Base-by-base conservation (phyloP, 2,329 filamentous ascomycete species). In the Emergomyces orientalis region DNA sequence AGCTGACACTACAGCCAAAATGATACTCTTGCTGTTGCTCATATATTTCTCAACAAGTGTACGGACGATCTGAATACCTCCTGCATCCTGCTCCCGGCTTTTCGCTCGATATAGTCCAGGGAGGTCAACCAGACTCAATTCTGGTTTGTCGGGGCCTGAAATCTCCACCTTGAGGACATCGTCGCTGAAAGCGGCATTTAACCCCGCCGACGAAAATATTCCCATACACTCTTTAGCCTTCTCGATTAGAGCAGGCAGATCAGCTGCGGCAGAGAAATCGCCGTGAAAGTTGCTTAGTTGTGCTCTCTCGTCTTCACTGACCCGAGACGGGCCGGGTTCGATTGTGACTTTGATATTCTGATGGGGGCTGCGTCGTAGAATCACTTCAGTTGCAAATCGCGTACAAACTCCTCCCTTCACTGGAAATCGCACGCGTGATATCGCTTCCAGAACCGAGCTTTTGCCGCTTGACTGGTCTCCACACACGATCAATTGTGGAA, bases 1-100 rank as follows among this genome's bases (percentile, higher is more conserved):
- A 0, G 82, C 82, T 0, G 79, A 76, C 1, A 85, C 72, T 0
- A 85, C 77, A 0, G 82, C 81, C 0, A 87, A 72, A 1, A 87
- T 84, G 61, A 88, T 84, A 67, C 79, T 87, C n/a, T 83, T 78
- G 14, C 74, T 69, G 34, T 81, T 77, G n/a, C 69, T 68, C 77
- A 88, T 85, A 66, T 89, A 89, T 13, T 34, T 32, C 14, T 60
- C 43, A 3, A 62, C 60, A 9, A 67, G 55, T 2, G 41, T n/a
- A 2, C 39, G 41, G 34, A 63, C 58, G 60, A 69, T 27, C 60
- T 67, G 68, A 65, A 63, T 65, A 63, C 68, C 69, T 60, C 57
- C 43, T 41, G 66, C 45, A 51, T 68, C 63, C 52, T 62, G 57
- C 6, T 65, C 47, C 11, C 54, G 51, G 9, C 49, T 67, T n/a